Percentiles rank a stretch among this genome's conserved stretches.
Evolutionary conservation across 2,329 filamentous ascomycete genomes (phyloP).

Genomic region (Aureobasidium vineae): DNA sequence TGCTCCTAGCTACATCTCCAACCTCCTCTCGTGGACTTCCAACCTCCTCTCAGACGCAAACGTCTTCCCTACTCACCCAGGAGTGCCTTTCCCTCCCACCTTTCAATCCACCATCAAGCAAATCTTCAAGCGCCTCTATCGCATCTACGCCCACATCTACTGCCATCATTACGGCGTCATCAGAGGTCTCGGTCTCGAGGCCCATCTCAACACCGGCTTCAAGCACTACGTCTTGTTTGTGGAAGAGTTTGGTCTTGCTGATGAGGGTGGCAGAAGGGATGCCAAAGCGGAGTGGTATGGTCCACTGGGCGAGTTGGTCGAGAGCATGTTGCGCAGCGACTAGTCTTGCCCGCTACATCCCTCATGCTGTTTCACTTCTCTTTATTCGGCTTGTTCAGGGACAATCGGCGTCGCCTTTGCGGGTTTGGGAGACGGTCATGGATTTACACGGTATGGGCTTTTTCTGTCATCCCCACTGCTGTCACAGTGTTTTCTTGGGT

Average conservation of each 20-base stretch:
- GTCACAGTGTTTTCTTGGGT: neutral
- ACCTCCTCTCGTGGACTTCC: constrained; percentile 96
- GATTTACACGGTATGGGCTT: constrained; percentile 9
- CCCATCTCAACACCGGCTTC: constrained; percentile 98
- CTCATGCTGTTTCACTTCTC: neutral
- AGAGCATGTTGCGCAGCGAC: constrained; percentile 96
- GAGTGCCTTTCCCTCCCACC: constrained; percentile 87
- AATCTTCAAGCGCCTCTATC: constrained; percentile 99
- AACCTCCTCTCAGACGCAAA: constrained; percentile 92
- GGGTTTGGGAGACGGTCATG: neutral
- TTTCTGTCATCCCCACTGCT: neutral
- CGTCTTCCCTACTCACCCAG: constrained; percentile 71
- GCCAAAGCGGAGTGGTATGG: constrained; percentile 79
- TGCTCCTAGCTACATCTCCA: constrained; percentile 94
- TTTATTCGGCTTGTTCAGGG: neutral
- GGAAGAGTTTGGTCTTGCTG: constrained; percentile 90
- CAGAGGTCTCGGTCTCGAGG: constrained; percentile 89
- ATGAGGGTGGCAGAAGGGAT: constrained; percentile 54
- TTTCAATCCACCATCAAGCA: constrained; percentile 93
- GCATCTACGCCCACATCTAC: constrained; percentile 96
- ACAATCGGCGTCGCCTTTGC: neutral
- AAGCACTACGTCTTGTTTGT: constrained; percentile 99
- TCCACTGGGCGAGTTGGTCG: constrained; percentile 88
- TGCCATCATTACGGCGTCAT: constrained; percentile 98
- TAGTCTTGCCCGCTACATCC: constrained; percentile 41